Evolutionary conservation across 2,329 filamentous ascomycete genomes (phyloP), one percentile per base, ranked within the genome.

Genomic region (Fusarium scirpi): DNA sequence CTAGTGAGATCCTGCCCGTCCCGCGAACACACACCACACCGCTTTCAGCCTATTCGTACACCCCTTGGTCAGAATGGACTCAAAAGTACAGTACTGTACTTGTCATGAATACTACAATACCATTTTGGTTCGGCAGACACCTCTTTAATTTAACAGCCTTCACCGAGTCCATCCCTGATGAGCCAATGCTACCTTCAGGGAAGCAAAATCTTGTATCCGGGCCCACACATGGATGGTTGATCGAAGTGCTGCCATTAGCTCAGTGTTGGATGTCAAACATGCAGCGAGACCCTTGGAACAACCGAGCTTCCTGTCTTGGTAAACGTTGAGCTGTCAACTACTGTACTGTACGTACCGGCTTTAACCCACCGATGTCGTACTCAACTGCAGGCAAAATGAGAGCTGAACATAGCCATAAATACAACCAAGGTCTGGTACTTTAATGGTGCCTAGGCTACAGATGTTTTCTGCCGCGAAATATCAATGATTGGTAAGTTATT

Each of bases 1-100:
- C 74, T 76, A 76, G 69, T 67, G 53, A 76, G 74, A 76, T 76
- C 72, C 74, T 76, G 74, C 72, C 74, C 74, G 74, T 76, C 74
- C 74, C 74, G 74, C 69, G 62, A 67, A 67, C 73, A 72, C 73
- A 72, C 70, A 75, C 71, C 72, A 74, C 65, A 64, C 68, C 62
- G 60, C 70, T 69, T 66, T 65, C 22, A 62, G 60, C 44, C 30
- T 53, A 34, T 57, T 34, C 38, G 60, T 45, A 74, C 69, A 54
- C 73, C 61, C 69, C 68, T 55, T 29, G 38, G 22, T 47, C 46
- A 22, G 20, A 20, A 43, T 48, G 47, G 49, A 38, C 41, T 48
- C 40, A 49, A 44, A 45, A 44, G 45, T 55, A 51, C 38, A 11
- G 18, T n/a, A 49, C 25, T 41, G 34, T 38, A 49, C 30, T 41